Base-by-base conservation (phyloP, 305 asterid species). In the Withania somnifera region DNA sequence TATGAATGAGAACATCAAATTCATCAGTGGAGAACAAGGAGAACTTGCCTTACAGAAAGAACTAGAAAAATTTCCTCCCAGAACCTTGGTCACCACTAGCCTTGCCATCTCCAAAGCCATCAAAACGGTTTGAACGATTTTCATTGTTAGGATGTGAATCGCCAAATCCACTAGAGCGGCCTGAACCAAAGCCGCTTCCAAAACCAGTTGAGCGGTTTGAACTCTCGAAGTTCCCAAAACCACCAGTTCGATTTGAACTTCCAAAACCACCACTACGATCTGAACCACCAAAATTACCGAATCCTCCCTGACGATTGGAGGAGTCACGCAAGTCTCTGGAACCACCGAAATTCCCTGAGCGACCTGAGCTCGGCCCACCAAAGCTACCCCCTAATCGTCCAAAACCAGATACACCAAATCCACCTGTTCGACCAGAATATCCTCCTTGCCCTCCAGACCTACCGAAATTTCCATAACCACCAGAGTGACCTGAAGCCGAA, bases 401-500 rank as follows among this genome's bases (percentile, higher is more conserved):
- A 61, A 63, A 63, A 63, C 82, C 60, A 47, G 82, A 54, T 14
- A 86, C 87, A 28, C 89, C 85, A 61, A 34, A 87, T 40, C 82
- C 82, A 79, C 87, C 77, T 34, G 58, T 24, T 22, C 78, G 73
- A 51, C 88, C 84, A 82, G 82, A 79, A 26, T 57, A 75, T 50
- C 81, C 66, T 5, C 85, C 85, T 45, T 87, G 32, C 83, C 88
- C 73, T 88, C 90, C 81, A 86, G 84, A 8, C 91, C 89, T 36
- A 50, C 84, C 89, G 57, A 11, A 79, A 47, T 28, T 60, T 17
- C 82, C 82, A 10, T 42, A 87, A 6, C 89, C 89, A 67, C 95
- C 91, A 80, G 87, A 86, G 6, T 91, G 90, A 24, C 95, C 97
- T 58, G 80, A 87, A 19, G 92, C 92, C 2, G 86, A 90, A 76